Base-by-base conservation (phyloP, 371 early-diverging fungal species). In the Mucor lusitanicus region DNA sequence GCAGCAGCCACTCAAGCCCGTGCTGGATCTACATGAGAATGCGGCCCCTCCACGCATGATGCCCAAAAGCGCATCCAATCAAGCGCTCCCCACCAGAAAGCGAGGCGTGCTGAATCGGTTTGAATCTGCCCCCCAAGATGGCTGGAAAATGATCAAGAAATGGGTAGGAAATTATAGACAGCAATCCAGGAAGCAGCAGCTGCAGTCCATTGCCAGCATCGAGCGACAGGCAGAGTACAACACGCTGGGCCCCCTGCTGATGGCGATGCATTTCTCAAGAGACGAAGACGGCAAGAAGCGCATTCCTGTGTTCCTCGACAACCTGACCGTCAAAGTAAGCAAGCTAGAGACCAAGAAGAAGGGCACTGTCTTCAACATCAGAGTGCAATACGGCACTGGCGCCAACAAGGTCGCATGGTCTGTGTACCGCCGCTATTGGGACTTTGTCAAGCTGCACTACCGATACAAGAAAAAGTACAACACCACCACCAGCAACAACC, bases 361-460 rank as follows among this genome's bases (percentile, higher is more conserved):
- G 21, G 53, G 48, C 17, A 69, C 69, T 1, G 48, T 63, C 0
- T 75, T 69, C 35, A 67, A 65, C 32, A 71, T 75, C 7, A 27
- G 39, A 13, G 67, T 73, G 5, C 42, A 63, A n/a, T 75, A 78
- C 44, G 73, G 75, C 21, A 59, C 58, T 17, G 64, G 65, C 6
- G 40, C 69, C 3, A 44, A 57, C 12, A 68, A 65, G 19, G 53
- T 72, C 1, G 27, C 46, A 6, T 90, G 90, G 89, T 66, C 74
- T 11, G 76, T 90, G 3, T 70, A 76, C 58, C 84, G 88, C 15
- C 72, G 81, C 1, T 75, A 81, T 32, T 74, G 83, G 73, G 90
- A 90, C 61, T 87, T 90, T 68, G 61, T 87, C 32, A 71, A 79
- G 21, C 69, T 89, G 39, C 90, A 89, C 75, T 85, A 65, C 30